Percentiles rank a stretch among this genome's conserved stretches.
Conservation (phyloP, 805 yeast genomes). For the Kodamaea laetipori region DNA sequence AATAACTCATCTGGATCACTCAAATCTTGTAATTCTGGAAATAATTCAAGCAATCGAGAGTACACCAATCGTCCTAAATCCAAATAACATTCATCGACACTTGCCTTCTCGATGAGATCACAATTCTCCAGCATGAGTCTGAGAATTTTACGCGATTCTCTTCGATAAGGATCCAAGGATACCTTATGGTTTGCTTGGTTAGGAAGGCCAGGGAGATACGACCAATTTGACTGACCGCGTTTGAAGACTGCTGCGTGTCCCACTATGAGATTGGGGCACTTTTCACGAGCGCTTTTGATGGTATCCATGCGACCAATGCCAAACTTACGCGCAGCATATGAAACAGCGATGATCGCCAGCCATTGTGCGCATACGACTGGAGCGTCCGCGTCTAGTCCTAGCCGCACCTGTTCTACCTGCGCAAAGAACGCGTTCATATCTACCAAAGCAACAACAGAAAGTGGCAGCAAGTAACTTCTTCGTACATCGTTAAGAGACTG, state of each 20-base stretch:
- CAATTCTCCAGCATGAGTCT: constrained; percentile 62
- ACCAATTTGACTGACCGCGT: constrained; percentile 85
- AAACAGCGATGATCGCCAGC: constrained; percentile 86
- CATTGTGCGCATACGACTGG: constrained; percentile 97
- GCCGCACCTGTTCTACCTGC: constrained; percentile 82
- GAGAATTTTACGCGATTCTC: constrained; percentile 81
- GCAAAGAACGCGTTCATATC: constrained; percentile 97
- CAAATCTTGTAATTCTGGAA: constrained; percentile 46
- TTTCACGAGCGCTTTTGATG: constrained; percentile 62
- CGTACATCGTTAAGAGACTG: constrained; percentile 46
- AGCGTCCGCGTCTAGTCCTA: constrained; percentile 61
- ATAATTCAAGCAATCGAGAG: constrained; percentile 38
- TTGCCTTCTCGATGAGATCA: constrained; percentile 83
- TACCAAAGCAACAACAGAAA: constrained; percentile 79
- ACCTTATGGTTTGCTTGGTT: constrained; percentile 72
- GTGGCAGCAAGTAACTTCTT: constrained; percentile 60
- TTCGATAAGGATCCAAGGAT: constrained; percentile 84
- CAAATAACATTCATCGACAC: constrained; percentile 90
- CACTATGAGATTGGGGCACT: constrained; percentile 74
- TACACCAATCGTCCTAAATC: constrained; percentile 75
- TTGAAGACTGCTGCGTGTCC: constrained; percentile 95
- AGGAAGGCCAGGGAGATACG: constrained; percentile 63
- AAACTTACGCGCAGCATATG: constrained; percentile 82
- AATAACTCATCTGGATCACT: constrained; percentile 26
- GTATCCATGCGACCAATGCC: constrained; percentile 82